These are phyloP conservation scores for Sporothrix dimorphospora DNA, from an alignment of 2,329 filamentous ascomycete genomes.

Conservation along the genomic window DNA sequence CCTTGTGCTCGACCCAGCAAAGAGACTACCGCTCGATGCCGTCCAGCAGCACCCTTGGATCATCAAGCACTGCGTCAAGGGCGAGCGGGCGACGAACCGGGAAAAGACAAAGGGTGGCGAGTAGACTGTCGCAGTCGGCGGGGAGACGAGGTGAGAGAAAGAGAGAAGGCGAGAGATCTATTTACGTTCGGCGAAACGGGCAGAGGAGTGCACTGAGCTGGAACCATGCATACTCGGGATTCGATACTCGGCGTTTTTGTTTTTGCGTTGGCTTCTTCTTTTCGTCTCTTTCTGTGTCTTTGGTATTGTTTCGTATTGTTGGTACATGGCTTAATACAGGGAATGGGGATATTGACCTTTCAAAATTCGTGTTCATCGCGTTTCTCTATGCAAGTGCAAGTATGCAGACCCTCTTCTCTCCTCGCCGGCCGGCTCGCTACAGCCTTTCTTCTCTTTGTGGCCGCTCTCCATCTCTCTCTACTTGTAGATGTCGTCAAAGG, in stretches of 20 bases:
- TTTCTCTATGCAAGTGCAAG: neutral
- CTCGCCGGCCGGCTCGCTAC: neutral
- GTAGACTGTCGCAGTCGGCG: neutral
- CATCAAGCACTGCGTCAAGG: slow-evolving; percentile 83
- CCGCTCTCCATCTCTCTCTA: slow-evolving; percentile 46
- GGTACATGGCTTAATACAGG: slow-evolving; percentile 21
- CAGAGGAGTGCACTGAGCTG: slow-evolving; percentile 16
- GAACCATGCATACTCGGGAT: slow-evolving; percentile 24
- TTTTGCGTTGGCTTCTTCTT: slow-evolving; percentile 23
- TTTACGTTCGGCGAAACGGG: slow-evolving; percentile 12
- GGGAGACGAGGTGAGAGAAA: no score
- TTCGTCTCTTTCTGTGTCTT: neutral
- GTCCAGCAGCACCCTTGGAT: slow-evolving; percentile 95
- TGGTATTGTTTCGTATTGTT: slow-evolving; percentile 19
- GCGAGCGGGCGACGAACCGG: slow-evolving; percentile 56
- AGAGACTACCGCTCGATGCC: slow-evolving; percentile 86
- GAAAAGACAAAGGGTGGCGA: slow-evolving; percentile 49
- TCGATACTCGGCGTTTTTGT: slow-evolving; percentile 15
- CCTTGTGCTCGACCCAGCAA: slow-evolving; percentile 89
- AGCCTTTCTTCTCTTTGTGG: neutral
- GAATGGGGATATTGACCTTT: slow-evolving; percentile 16
- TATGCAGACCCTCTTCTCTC: neutral
- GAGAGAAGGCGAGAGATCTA: neutral
- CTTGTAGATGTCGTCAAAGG: slow-evolving; percentile 95
- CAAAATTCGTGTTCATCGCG: slow-evolving; percentile 15